These are phyloP conservation scores for Sideroxylon spinosum DNA, from an alignment of 179 eudicot species.

Conservation along the genomic window DNA sequence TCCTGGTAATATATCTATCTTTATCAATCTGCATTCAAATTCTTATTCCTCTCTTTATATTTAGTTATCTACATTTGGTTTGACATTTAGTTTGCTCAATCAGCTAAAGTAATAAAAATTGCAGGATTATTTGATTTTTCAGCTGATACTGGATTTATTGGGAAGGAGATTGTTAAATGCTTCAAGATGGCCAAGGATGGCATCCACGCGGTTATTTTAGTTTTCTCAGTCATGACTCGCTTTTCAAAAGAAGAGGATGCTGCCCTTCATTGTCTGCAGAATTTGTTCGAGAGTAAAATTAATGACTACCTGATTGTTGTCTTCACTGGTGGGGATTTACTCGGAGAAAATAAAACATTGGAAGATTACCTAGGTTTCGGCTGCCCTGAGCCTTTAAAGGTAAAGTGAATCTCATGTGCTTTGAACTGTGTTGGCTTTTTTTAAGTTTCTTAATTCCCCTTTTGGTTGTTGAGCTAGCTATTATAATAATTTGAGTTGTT, in stretches of 20 bases:
- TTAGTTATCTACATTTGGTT: too few species aligned
- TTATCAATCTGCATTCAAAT: neutral
- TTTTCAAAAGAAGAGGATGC: slow-evolving; percentile 69
- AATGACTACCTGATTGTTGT: slow-evolving; percentile 74
- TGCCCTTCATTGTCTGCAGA: slow-evolving; percentile 48
- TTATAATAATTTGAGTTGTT: too few species aligned
- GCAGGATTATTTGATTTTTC: slow-evolving; percentile 67
- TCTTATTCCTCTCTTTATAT: neutral
- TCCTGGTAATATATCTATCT: slow-evolving; percentile 45
- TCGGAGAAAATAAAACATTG: slow-evolving; percentile 60
- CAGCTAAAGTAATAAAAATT: neutral
- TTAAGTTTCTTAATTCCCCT: too few species aligned
- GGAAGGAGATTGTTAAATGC: slow-evolving; percentile 76
- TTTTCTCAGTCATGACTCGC: slow-evolving; percentile 60
- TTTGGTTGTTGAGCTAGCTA: too few species aligned
- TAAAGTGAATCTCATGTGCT: slow-evolving; percentile 11
- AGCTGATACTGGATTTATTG: slow-evolving; percentile 43
- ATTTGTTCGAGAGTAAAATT: slow-evolving; percentile 67
- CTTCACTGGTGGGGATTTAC: slow-evolving; percentile 89
- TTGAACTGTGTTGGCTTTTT: too few species aligned
- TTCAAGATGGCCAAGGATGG: slow-evolving; percentile 82
- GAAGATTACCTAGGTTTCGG: slow-evolving; percentile 60
- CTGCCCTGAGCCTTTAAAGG: slow-evolving; percentile 68
- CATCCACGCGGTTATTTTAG: slow-evolving; percentile 74
- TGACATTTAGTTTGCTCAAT: too few species aligned